A percentile compares a stretch with the other conserved stretches of the same genome.
phyloP scores from a whole-genome alignment of 1,139 yeast species.

The Arxiozyma slooffiae region DNA sequence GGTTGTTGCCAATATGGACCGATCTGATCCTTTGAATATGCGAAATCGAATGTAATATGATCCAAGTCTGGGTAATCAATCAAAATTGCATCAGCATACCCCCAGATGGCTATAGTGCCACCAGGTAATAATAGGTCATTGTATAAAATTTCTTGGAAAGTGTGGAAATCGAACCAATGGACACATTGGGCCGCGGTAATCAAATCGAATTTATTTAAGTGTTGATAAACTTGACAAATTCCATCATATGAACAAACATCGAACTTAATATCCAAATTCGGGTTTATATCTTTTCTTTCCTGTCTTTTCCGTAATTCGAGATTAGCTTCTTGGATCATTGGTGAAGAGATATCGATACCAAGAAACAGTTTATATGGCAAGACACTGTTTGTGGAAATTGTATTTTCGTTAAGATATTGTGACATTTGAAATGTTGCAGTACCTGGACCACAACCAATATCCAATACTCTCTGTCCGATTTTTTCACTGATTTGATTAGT shows the following conservation, averaged over 20 bases:
- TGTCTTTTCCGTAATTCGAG: slow-evolving; percentile 3
- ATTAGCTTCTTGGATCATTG: slow-evolving; percentile 52
- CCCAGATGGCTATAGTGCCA: slow-evolving; percentile 70
- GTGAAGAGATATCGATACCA: slow-evolving; percentile 59
- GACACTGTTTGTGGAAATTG: background rate
- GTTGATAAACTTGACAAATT: slow-evolving; percentile 7
- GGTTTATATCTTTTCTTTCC: background rate
- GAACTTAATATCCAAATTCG: slow-evolving; percentile 8
- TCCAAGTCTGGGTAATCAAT: slow-evolving; percentile 36
- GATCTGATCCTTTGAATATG: slow-evolving; percentile 38
- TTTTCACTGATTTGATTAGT: slow-evolving; percentile 11
- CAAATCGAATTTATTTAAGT: slow-evolving; percentile 37
- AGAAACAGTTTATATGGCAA: slow-evolving; percentile 36
- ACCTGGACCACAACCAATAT: slow-evolving; percentile 83
- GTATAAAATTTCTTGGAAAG: slow-evolving; percentile 41
- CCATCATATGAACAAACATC: slow-evolving; percentile 32
- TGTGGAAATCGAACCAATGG: slow-evolving; percentile 62
- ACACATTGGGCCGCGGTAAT: slow-evolving; percentile 70
- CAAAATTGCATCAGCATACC: slow-evolving; percentile 60
- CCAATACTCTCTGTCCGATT: slow-evolving; percentile 32
- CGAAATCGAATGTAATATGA: slow-evolving; percentile 30
- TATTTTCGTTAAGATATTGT: slow-evolving; percentile 20
- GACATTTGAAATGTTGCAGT: slow-evolving; percentile 54
- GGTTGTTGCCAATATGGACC: slow-evolving; percentile 74
- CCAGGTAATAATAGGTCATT: slow-evolving; percentile 42